phyloP scores from a whole-genome alignment of 768 basidiomycete species.

The Glaciozyma antarctica region DNA sequence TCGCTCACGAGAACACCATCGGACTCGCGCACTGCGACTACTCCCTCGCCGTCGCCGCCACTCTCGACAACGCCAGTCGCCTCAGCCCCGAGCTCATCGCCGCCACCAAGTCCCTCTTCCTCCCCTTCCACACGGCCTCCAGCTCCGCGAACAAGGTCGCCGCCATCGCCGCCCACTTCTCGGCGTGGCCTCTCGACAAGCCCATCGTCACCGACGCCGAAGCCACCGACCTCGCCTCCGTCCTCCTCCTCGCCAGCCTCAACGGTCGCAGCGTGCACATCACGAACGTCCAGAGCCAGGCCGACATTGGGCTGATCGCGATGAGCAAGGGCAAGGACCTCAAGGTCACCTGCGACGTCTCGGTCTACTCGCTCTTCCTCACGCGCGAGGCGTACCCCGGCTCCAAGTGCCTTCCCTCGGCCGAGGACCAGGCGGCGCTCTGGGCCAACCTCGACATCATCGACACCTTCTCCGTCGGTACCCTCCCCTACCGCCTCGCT shows the following conservation, averaged over 20 bases:
- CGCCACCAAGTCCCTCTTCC: slow-evolving; percentile 75
- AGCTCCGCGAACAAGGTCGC: slow-evolving; percentile 23
- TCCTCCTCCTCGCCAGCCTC: slow-evolving; percentile 85
- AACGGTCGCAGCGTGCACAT: slow-evolving; percentile 82
- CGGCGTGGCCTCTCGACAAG: slow-evolving; percentile 80
- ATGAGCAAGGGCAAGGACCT: slow-evolving; percentile 89
- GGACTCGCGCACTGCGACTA: slow-evolving; percentile 75
- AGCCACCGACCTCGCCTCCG: slow-evolving; percentile 81
- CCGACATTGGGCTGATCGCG: slow-evolving; percentile 81
- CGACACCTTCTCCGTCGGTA: slow-evolving; percentile 83
- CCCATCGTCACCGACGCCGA: slow-evolving; percentile 90
- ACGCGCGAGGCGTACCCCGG: slow-evolving; percentile 61
- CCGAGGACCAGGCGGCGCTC: slow-evolving; percentile 65
- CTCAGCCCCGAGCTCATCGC: slow-evolving; percentile 67
- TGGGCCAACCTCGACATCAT: slow-evolving; percentile 77
- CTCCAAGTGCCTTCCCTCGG: slow-evolving; percentile 57
- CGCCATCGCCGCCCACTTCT: slow-evolving; percentile 69
- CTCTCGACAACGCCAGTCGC: slow-evolving; percentile 51
- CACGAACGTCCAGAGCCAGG: slow-evolving; percentile 68
- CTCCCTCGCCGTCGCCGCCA: slow-evolving; percentile 68
- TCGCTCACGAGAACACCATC: slow-evolving; percentile 55
- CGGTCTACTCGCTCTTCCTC: slow-evolving; percentile 85
- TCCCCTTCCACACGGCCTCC: slow-evolving; percentile 54
- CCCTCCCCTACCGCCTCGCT: slow-evolving; percentile 68
- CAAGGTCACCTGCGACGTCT: slow-evolving; percentile 92